Evolutionary conservation across 129 eudicot genomes (phyloP).

Genomic region (Logfia minima): DNA sequence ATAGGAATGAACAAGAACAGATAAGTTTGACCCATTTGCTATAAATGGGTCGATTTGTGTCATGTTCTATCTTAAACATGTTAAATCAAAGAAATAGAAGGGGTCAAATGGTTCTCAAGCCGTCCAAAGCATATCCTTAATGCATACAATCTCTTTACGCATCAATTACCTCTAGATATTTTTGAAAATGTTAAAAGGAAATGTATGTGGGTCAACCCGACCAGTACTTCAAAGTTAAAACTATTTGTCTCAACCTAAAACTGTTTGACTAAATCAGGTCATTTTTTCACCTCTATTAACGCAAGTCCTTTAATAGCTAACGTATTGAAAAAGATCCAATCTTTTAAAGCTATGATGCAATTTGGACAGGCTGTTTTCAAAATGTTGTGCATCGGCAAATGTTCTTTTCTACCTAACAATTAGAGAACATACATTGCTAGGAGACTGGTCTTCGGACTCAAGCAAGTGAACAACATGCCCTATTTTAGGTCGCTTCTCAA

Average conservation of each 20-base stretch:
- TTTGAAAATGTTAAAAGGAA: neutral
- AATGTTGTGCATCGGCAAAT: neutral
- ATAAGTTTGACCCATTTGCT: neutral
- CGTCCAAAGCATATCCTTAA: neutral
- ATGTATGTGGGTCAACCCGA: neutral
- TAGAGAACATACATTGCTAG: constrained; percentile 35
- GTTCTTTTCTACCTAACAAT: neutral
- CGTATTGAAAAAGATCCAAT: too few species aligned
- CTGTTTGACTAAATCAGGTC: too few species aligned
- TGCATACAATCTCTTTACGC: neutral
- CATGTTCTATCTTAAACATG: neutral
- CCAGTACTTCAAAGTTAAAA: neutral
- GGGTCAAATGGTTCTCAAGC: neutral
- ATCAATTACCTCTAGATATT: neutral
- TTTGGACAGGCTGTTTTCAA: neutral
- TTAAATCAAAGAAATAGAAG: neutral
- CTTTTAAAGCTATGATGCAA: neutral
- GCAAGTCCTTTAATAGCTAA: too few species aligned
- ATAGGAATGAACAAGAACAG: too few species aligned
- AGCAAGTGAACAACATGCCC: constrained; percentile 77
- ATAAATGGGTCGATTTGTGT: neutral
- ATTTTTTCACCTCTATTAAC: too few species aligned
- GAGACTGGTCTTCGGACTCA: constrained; percentile 53
- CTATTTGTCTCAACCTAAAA: too few species aligned
- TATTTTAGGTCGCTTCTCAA: constrained; percentile 60